Percentiles rank a stretch among this genome's conserved stretches.
Conservation (phyloP, 23 red algal genomes). For the Gracilaria vermiculophylla region DNA sequence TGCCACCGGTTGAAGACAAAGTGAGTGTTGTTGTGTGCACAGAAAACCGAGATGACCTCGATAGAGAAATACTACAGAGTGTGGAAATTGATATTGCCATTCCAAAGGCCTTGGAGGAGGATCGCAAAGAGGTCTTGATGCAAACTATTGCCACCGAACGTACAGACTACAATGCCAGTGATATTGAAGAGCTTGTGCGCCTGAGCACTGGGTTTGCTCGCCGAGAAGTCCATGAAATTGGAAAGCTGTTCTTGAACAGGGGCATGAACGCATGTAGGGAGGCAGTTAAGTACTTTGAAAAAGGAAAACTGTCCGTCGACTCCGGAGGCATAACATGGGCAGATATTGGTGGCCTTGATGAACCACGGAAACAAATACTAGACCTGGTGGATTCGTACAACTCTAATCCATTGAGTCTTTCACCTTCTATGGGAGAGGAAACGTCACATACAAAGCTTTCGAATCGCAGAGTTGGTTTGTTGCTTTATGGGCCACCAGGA, state of each 20-base stretch:
- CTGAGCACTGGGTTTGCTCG: slow-evolving; percentile 59
- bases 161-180: neutral
- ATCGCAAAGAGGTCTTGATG: neutral
- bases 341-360: slow-evolving; percentile 47
- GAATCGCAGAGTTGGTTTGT: slow-evolving; percentile 68
- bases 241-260: neutral
- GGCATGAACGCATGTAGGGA: slow-evolving; percentile 31
- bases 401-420: neutral
- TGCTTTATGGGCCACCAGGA: slow-evolving; percentile 94
- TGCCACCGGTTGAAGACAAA: neutral
- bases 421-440: neutral
- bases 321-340: slow-evolving; percentile 42
- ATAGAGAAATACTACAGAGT: neutral
- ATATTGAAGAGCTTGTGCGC: slow-evolving; percentile 35
- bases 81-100: slow-evolving; percentile 27
- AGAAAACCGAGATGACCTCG: slow-evolving; percentile 18
- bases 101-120: slow-evolving; percentile 11
- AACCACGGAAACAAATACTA: slow-evolving; percentile 36
- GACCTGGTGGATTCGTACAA: slow-evolving; percentile 13
- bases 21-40: slow-evolving; percentile 6
- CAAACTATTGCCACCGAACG: neutral
- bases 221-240: slow-evolving; percentile 23
- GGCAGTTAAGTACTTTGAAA: slow-evolving; percentile 35
- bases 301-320: slow-evolving; percentile 25
- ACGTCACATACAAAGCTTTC: neutral